These are phyloP conservation scores for Wickerhamomyces chaumierensis DNA, from an alignment of 805 yeast genomes.

Conservation along the genomic window DNA sequence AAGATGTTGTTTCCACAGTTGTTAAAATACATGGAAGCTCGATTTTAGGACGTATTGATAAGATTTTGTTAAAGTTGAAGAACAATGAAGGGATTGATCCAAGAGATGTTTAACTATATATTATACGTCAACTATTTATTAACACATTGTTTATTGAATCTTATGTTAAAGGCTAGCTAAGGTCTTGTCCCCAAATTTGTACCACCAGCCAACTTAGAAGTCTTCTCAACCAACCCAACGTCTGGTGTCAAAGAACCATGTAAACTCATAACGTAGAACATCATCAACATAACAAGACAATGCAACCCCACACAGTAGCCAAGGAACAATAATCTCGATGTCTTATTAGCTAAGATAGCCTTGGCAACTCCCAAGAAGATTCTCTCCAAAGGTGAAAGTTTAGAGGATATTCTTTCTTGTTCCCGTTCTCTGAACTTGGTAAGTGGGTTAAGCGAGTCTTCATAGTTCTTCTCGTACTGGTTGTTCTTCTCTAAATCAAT, in stretches of 20 bases:
- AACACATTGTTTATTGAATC: too few species aligned
- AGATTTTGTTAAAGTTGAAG: background rate
- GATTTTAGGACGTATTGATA: background rate
- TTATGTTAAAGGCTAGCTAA: too few species aligned
- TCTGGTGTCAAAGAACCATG: conserved; percentile 34
- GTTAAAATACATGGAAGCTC: background rate
- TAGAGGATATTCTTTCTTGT: conserved; percentile 60
- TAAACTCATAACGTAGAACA: conserved; percentile 40
- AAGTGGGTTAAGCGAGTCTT: conserved; percentile 71
- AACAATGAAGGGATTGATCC: background rate
- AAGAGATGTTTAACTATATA: background rate
- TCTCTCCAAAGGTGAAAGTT: conserved; percentile 69
- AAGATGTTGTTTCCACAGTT: background rate
- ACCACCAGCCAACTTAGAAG: background rate
- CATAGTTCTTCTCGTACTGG: conserved; percentile 54
- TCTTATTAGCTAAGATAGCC: conserved; percentile 61
- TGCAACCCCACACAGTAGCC: conserved; percentile 70
- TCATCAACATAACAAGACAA: conserved; percentile 54
- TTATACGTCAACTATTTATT: too few species aligned
- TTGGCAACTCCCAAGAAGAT: conserved; percentile 64
- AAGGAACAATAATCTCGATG: conserved; percentile 62
- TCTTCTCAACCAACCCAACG: conserved; percentile 15
- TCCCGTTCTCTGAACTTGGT: conserved; percentile 73
- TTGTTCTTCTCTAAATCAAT: conserved; percentile 37
- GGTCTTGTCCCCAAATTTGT: background rate